Conservation (phyloP, 1,284 basidiomycete species). For the Apiotrichum porosum region DNA sequence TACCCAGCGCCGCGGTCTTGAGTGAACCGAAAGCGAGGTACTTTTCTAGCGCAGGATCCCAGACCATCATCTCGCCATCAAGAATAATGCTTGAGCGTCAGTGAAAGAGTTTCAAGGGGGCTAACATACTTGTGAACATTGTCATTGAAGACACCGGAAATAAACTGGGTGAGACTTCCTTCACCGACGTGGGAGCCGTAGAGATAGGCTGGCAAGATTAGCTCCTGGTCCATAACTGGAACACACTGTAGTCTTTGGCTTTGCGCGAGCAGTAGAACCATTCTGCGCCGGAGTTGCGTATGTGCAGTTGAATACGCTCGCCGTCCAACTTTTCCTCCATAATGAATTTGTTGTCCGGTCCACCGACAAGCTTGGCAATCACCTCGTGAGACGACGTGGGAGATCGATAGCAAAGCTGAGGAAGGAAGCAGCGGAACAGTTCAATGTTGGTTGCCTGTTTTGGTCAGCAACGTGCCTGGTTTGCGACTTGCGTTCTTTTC, state of each 20-base stretch:
- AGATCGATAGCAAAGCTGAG: conserved; percentile 86
- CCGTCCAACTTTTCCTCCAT: conserved; percentile 96
- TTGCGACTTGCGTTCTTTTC: conserved; percentile 53
- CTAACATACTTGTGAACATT: conserved; percentile 69
- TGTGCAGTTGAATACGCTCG: conserved; percentile 90
- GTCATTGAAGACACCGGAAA: conserved; percentile 66
- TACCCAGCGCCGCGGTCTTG: conserved; percentile 81
- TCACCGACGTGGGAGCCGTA: conserved; percentile 75
- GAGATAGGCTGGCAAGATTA: conserved; percentile 54
- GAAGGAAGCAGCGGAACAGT: conserved; percentile 76
- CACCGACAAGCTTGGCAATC: conserved; percentile 74
- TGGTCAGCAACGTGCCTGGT: not conserved
- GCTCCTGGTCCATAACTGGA: not conserved
- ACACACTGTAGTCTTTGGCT: conserved; percentile 79
- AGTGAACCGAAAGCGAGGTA: conserved; percentile 85
- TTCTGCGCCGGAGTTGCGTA: conserved; percentile 64
- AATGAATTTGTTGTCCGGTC: conserved; percentile 60
- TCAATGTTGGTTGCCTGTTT: conserved; percentile 75
- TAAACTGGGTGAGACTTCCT: conserved; percentile 80
- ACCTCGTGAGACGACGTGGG: conserved; percentile 66
- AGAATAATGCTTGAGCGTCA: conserved; percentile 68
- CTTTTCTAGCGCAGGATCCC: conserved; percentile 80
- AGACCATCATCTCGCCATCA: conserved; percentile 95
- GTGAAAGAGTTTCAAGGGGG: not conserved
- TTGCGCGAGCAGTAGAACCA: conserved; percentile 91